Evolutionary conservation across 202 grass and related monocot species (phyloP).

Genomic region (Dendrocalamus latiflorus): DNA sequence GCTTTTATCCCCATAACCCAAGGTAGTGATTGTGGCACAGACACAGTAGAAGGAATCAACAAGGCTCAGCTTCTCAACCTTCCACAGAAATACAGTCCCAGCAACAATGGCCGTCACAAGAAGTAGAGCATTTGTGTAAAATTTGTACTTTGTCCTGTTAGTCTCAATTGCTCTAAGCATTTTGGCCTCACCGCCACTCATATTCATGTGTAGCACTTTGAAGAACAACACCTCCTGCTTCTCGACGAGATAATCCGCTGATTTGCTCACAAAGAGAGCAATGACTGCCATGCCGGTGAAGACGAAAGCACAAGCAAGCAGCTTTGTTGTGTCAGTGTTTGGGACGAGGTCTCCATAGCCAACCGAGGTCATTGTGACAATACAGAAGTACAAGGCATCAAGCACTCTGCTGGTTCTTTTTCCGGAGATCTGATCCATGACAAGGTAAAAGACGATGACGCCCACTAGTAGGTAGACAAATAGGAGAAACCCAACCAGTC

Average conservation of each 20-base stretch:
- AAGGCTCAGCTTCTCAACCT: slow-evolving; percentile 72
- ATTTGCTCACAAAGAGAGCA: slow-evolving; percentile 69
- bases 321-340: slow-evolving; percentile 51
- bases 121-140: slow-evolving; percentile 51
- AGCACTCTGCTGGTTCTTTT: slow-evolving; percentile 60
- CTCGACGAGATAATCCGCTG: slow-evolving; percentile 83
- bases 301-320: slow-evolving; percentile 79
- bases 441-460: slow-evolving; percentile 55
- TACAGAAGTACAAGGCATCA: slow-evolving; percentile 82
- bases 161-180: slow-evolving; percentile 55
- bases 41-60: slow-evolving; percentile 92
- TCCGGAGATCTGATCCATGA: slow-evolving; percentile 66
- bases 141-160: slow-evolving; percentile 78
- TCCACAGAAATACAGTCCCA: slow-evolving; percentile 75
- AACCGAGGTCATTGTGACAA: slow-evolving; percentile 93
- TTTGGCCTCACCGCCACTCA: slow-evolving; percentile 49
- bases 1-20: slow-evolving; percentile 89
- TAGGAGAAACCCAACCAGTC: slow-evolving; percentile 43
- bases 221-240: slow-evolving; percentile 86
- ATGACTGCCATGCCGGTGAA: slow-evolving; percentile 67
- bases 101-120: slow-evolving; percentile 37
- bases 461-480: slow-evolving; percentile 62
- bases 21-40: slow-evolving; percentile 81
- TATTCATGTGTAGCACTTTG: slow-evolving; percentile 67
- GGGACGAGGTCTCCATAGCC: slow-evolving; percentile 92